Evolutionary conservation across 2,329 filamentous ascomycete genomes (phyloP).

Genomic region (Pyrenophora graminea): DNA sequence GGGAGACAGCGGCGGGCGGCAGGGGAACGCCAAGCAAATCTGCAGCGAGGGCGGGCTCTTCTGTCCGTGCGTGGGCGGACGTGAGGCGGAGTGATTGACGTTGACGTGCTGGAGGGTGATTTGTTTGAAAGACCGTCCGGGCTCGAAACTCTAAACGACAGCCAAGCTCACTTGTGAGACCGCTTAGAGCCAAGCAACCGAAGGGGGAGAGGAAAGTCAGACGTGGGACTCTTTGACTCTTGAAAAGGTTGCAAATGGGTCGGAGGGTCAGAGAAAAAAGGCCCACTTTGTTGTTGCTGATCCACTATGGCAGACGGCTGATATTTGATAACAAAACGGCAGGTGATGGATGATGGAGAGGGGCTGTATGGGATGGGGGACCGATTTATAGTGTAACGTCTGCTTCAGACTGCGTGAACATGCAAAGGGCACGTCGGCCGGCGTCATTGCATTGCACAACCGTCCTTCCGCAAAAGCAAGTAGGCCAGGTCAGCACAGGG

Average conservation of each 20-base stretch:
- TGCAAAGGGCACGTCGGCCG: too few relatives aligned
- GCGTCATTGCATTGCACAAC: too few relatives aligned
- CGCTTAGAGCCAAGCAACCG: constrained; percentile 6
- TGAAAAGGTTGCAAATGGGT: too few relatives aligned
- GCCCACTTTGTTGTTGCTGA: background rate
- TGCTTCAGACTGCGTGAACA: too few relatives aligned
- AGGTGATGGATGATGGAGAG: too few relatives aligned
- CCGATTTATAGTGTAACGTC: too few relatives aligned
- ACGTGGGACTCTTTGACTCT: background rate
- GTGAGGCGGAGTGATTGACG: constrained; percentile 6
- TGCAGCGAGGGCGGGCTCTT: constrained; percentile 1
- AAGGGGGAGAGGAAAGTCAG: too few relatives aligned
- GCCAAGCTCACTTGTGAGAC: constrained; percentile 24
- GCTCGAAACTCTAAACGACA: constrained; percentile 26
- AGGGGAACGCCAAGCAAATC: constrained; percentile 11
- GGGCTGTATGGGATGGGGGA: background rate
- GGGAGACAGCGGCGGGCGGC: background rate
- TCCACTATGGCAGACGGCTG: too few relatives aligned
- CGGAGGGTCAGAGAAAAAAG: too few relatives aligned
- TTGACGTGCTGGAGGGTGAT: constrained; percentile 21
- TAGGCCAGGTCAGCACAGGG: background rate
- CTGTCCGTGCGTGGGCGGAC: constrained; percentile 10
- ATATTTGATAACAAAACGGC: too few relatives aligned
- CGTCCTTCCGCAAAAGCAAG: constrained; percentile 1
- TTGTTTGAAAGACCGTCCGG: constrained; percentile 28